These are phyloP conservation scores for Beauveria pseudobassiana DNA, from an alignment of 2,329 filamentous ascomycete genomes.

Conservation along the genomic window DNA sequence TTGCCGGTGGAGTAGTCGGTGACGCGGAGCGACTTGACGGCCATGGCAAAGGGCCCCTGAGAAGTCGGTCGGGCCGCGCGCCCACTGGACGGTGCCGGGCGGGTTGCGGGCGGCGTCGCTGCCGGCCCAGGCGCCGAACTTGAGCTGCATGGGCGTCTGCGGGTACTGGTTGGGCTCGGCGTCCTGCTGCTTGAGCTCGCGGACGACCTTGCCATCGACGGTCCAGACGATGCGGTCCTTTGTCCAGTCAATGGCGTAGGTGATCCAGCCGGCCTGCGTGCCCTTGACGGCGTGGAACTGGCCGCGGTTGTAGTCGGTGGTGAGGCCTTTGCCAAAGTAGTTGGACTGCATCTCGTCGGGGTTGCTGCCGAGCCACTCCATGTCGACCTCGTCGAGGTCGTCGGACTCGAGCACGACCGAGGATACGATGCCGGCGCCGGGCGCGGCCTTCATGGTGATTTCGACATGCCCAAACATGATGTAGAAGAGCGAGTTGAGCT, in stretches of 20 bases:
- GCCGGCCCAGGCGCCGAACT: constrained; percentile 86
- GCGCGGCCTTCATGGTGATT: constrained; percentile 75
- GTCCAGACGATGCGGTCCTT: constrained; percentile 77
- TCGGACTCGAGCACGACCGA: constrained; percentile 89
- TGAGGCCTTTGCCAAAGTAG: constrained; percentile 92
- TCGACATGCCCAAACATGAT: constrained; percentile 98
- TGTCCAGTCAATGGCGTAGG: constrained; percentile 90
- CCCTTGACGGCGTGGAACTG: constrained; percentile 62
- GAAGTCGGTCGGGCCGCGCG: constrained; percentile 80
- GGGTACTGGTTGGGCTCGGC: constrained; percentile 74
- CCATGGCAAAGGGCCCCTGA: constrained; percentile 81
- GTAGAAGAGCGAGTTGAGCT: constrained; percentile 87
- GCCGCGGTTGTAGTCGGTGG: constrained; percentile 78
- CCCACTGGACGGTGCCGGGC: constrained; percentile 81
- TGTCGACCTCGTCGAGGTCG: constrained; percentile 89
- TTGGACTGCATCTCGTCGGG: constrained; percentile 81
- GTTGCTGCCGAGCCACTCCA: constrained; percentile 87
- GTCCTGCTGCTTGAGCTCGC: constrained; percentile 62
- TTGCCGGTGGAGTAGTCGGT: constrained; percentile 91
- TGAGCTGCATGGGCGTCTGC: constrained; percentile 91
- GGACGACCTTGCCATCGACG: constrained; percentile 69
- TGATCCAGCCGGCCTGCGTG: constrained; percentile 72
- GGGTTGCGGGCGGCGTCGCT: constrained; percentile 70
- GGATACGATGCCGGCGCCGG: constrained; percentile 87
- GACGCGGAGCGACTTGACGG: constrained; percentile 66